These are phyloP conservation scores for Chara braunii DNA, from an alignment of 139 green algal genomes.

Conservation along the genomic window DNA sequence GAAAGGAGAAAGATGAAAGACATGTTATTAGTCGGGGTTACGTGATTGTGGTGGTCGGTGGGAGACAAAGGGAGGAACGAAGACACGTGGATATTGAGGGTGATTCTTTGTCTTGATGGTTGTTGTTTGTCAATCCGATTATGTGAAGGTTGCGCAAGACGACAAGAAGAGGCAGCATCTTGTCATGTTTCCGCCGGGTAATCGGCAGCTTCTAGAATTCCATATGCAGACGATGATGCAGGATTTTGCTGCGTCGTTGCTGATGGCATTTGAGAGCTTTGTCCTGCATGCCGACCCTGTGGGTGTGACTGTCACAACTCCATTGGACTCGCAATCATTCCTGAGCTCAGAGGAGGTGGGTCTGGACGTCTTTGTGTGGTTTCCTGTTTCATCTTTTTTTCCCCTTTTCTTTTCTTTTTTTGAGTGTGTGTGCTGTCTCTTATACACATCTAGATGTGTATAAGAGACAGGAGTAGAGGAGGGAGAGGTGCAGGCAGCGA, in stretches of 20 bases:
- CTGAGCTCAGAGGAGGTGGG: conserved; percentile 14
- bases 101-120: no score
- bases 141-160: conserved; percentile 46
- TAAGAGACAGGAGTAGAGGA: no score
- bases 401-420: no score
- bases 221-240: conserved; percentile 73
- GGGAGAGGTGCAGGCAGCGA: no score
- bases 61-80: no score
- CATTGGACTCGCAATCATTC: conserved; percentile 42
- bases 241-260: conserved; percentile 57
- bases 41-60: no score
- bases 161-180: conserved; percentile 46
- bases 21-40: no score
- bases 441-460: no score
- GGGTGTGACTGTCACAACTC: conserved; percentile 55
- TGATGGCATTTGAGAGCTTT: conserved; percentile 67
- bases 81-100: no score
- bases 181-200: conserved; percentile 65
- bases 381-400: neutral
- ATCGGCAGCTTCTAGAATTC: conserved; percentile 47
- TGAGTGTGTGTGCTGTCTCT: no score
- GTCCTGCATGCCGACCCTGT: conserved; percentile 58
- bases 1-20: no score
- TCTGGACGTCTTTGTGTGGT: neutral
- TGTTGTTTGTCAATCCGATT: neutral